Conservation (phyloP, 2,329 filamentous ascomycete species). For the Penicillium palitans region DNA sequence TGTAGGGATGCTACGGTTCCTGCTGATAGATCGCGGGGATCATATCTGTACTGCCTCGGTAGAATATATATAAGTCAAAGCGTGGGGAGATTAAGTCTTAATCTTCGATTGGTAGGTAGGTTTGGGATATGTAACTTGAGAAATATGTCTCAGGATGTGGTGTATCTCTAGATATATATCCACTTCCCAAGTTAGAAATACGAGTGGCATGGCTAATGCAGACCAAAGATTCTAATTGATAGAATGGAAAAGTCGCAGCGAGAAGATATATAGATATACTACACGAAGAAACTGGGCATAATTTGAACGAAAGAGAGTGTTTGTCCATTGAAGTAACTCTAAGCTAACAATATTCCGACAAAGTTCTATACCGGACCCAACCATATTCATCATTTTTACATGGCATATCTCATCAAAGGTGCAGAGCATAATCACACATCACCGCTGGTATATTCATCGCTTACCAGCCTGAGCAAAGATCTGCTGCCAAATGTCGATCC, state of each 20-base stretch:
- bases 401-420: conserved; percentile 15
- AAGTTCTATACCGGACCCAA: conserved; percentile 8
- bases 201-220: too few species aligned
- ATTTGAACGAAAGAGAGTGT: background rate
- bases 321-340: conserved; percentile 1
- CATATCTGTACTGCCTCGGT: background rate
- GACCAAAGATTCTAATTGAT: background rate
- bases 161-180: background rate
- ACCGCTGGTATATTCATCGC: conserved; percentile 12
- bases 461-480: conserved; percentile 56
- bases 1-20: conserved; percentile 12
- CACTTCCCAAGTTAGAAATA: too few species aligned
- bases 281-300: background rate
- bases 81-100: background rate
- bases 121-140: background rate
- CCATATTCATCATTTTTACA: conserved; percentile 13
- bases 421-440: background rate
- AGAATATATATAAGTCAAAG: background rate
- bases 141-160: background rate
- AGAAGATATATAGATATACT: background rate
- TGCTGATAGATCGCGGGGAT: conserved; percentile 8
- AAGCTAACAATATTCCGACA: conserved; percentile 7
- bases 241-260: background rate
- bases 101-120: background rate
- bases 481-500: conserved; percentile 72